Conservation (phyloP, 805 yeast genomes). For the Osmozyma mogii region DNA sequence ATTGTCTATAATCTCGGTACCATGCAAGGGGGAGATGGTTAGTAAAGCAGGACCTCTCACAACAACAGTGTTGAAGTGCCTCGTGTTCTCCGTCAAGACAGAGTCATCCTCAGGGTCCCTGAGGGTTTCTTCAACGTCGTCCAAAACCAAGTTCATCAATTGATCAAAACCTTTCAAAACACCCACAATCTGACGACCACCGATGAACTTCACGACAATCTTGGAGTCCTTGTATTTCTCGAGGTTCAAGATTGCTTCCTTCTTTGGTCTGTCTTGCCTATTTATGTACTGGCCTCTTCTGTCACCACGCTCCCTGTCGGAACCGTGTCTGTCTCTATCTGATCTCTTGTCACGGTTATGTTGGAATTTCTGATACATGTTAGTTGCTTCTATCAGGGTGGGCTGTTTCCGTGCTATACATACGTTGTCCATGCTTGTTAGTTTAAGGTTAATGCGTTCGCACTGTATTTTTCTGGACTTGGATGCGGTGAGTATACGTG, state of each 20-base stretch:
- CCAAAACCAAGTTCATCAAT: constrained; percentile 70
- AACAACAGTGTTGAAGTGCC: constrained; percentile 59
- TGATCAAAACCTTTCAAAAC: constrained; percentile 77
- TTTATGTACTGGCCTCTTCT: background rate
- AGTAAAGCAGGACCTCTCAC: constrained; percentile 78
- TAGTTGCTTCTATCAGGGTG: constrained; percentile 4
- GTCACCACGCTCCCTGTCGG: constrained; percentile 2
- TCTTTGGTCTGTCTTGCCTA: constrained; percentile 66
- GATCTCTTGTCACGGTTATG: constrained; percentile 3
- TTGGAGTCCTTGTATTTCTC: constrained; percentile 65
- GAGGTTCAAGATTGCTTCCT: constrained; percentile 82
- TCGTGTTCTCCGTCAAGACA: constrained; percentile 45
- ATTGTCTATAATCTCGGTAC: constrained; percentile 61
- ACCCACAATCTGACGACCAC: constrained; percentile 83
- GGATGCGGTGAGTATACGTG: no score
- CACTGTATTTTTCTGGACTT: no score
- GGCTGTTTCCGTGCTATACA: constrained; percentile 2
- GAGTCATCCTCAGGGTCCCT: constrained; percentile 62
- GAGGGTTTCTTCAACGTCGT: constrained; percentile 58
- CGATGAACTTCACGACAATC: constrained; percentile 72
- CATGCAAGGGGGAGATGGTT: constrained; percentile 67
- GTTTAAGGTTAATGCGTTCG: no score
- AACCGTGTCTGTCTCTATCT: constrained; percentile 7
- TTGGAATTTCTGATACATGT: constrained; percentile 1
- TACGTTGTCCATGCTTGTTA: constrained; percentile 14